Percentiles rank a stretch among this genome's conserved stretches.
These are phyloP conservation scores for Nannochloropsis granulata DNA, from an alignment of 108 stramenopile genomes.

Conservation along the genomic window DNA sequence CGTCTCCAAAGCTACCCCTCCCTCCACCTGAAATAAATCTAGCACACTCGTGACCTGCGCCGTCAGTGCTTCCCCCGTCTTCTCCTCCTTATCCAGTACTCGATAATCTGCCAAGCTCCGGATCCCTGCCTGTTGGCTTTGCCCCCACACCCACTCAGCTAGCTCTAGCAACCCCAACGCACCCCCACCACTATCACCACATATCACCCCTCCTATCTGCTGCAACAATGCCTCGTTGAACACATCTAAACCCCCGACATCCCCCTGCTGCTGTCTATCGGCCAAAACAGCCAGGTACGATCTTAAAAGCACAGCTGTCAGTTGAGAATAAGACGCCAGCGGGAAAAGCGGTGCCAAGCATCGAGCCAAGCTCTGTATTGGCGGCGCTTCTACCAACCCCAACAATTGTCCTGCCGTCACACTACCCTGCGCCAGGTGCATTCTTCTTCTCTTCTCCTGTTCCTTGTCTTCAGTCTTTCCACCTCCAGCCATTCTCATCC, in stretches of 20 bases:
- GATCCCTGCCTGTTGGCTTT: neutral
- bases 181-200: neutral
- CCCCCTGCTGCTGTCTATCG: neutral
- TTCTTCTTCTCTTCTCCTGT: neutral
- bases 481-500: neutral
- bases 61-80: neutral
- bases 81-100: neutral
- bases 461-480: neutral
- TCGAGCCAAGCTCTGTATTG: neutral
- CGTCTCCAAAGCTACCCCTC: neutral
- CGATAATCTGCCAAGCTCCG: neutral
- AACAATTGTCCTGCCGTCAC: neutral
- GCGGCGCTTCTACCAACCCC: neutral
- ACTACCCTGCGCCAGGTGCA: neutral
- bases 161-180: neutral
- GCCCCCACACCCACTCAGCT: neutral
- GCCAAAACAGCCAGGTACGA: neutral
- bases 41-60: neutral
- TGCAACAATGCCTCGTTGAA: neutral
- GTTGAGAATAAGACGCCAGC: neutral
- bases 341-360: neutral
- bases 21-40: neutral
- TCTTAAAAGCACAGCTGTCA: neutral
- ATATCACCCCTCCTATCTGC: neutral
- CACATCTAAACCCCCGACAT: neutral